Evolutionary conservation across 768 basidiomycete genomes (phyloP).

Genomic region (Lactifluus hygrophoroides): DNA sequence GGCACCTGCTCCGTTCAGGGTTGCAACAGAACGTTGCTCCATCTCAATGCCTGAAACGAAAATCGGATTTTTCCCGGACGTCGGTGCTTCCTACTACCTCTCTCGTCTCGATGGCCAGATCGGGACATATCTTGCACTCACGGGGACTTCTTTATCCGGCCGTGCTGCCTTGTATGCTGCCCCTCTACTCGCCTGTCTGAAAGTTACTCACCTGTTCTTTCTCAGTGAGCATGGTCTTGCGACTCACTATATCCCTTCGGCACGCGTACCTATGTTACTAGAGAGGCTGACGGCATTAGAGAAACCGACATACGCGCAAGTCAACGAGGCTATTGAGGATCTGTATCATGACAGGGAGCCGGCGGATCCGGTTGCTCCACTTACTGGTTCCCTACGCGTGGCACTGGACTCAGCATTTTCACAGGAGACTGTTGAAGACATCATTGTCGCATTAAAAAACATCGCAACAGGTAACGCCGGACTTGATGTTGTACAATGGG

Average conservation of each 20-base stretch:
- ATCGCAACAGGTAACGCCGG: conserved; percentile 34
- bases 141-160: conserved; percentile 62
- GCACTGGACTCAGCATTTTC: conserved; percentile 79
- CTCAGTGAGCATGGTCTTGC: conserved; percentile 84
- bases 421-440: conserved; percentile 60
- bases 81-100: conserved; percentile 86
- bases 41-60: conserved; percentile 98
- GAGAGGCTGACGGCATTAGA: conserved; percentile 56
- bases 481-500: conserved; percentile 59
- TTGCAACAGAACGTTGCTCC: conserved; percentile 86
- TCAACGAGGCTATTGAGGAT: conserved; percentile 66
- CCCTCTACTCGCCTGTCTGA: not conserved
- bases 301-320: conserved; percentile 38
- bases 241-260: conserved; percentile 83
- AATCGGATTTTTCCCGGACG: conserved; percentile 87
- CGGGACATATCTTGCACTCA: conserved; percentile 91
- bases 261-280: conserved; percentile 62
- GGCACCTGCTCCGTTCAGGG: conserved; percentile 76
- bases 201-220: not conserved
- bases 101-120: conserved; percentile 84
- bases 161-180: conserved; percentile 73
- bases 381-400: conserved; percentile 54
- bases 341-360: conserved; percentile 48
- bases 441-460: conserved; percentile 46
- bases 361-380: conserved; percentile 42